Percentiles rank a stretch among this genome's conserved stretches.
phyloP scores from a whole-genome alignment of 768 basidiomycete species.

The Xerocomellus chrysenteron region DNA sequence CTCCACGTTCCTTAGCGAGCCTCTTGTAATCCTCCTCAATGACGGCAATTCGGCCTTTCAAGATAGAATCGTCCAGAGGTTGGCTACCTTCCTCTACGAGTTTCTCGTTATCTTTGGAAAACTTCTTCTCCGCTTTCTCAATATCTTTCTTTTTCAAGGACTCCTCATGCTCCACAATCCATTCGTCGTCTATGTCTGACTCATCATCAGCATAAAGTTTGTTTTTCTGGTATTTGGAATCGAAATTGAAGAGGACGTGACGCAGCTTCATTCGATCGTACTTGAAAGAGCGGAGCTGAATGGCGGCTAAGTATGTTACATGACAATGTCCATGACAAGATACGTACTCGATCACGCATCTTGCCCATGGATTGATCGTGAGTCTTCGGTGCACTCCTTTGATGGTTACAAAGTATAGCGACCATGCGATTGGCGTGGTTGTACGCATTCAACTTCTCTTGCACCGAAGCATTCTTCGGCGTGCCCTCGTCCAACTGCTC shows the following conservation, averaged over 20 bases:
- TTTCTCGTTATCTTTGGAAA: slow-evolving; percentile 91
- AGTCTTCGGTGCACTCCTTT: slow-evolving; percentile 87
- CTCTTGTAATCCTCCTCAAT: slow-evolving; percentile 77
- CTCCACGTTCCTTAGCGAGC: slow-evolving; percentile 81
- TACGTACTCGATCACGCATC: slow-evolving; percentile 82
- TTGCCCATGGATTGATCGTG: slow-evolving; percentile 94
- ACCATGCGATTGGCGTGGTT: slow-evolving; percentile 97
- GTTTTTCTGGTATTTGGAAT: slow-evolving; percentile 80
- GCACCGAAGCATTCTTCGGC: slow-evolving; percentile 68
- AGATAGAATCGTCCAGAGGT: slow-evolving; percentile 54
- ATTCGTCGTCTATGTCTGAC: slow-evolving; percentile 94
- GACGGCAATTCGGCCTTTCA: slow-evolving; percentile 65
- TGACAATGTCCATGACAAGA: background rate
- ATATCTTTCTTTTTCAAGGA: slow-evolving; percentile 74
- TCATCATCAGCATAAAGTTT: slow-evolving; percentile 77
- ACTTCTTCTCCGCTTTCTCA: slow-evolving; percentile 92
- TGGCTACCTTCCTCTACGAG: slow-evolving; percentile 68
- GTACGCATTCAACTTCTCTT: slow-evolving; percentile 96
- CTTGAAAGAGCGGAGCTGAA: slow-evolving; percentile 83
- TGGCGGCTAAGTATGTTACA: slow-evolving; percentile 4
- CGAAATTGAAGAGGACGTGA: slow-evolving; percentile 76
- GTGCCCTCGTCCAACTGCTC: slow-evolving; percentile 78
- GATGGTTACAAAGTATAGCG: slow-evolving; percentile 99
- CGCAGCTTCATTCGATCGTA: slow-evolving; percentile 98
- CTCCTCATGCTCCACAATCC: slow-evolving; percentile 78